A percentile compares a stretch with the other conserved stretches of the same genome.
Conservation (phyloP, 148 eudicot species). For the Amaranthus palmeri region DNA sequence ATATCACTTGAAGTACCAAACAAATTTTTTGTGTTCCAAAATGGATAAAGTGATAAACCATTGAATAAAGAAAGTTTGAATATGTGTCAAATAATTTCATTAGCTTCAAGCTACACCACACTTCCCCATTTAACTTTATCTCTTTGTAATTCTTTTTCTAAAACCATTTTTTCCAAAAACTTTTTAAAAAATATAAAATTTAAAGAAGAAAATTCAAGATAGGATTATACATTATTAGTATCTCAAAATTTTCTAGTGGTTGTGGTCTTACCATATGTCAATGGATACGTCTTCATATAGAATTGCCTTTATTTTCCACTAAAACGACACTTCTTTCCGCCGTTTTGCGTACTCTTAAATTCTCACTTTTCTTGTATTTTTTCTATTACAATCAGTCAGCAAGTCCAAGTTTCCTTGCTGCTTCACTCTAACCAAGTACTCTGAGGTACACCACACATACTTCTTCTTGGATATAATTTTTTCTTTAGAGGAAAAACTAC, state of each 20-base stretch:
- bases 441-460: slow-evolving; percentile 21
- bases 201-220: too few relatives aligned
- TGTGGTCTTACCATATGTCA: slow-evolving; percentile 19
- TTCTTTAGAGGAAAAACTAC: not conserved
- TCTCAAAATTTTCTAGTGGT: slow-evolving; percentile 7
- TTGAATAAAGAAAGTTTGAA: slow-evolving; percentile 13
- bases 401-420: not conserved
- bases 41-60: slow-evolving; percentile 11
- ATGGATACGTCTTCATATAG: not conserved
- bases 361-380: not conserved
- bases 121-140: slow-evolving; percentile 25
- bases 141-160: not conserved
- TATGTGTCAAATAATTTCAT: slow-evolving; percentile 9
- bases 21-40: not conserved
- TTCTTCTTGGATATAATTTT: not conserved
- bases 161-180: too few relatives aligned
- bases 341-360: not conserved
- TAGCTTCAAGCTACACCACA: slow-evolving; percentile 44
- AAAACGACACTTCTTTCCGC: not conserved
- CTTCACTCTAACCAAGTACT: slow-evolving; percentile 13
- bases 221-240: too few relatives aligned
- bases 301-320: not conserved
- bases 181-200: too few relatives aligned
- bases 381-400: slow-evolving; percentile 7
- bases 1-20: slow-evolving; percentile 11